A percentile compares a stretch with the other conserved stretches of the same genome.
These are phyloP conservation scores for Agapanthus africanus DNA, from an alignment of 106 monocot species.

Conservation along the genomic window DNA sequence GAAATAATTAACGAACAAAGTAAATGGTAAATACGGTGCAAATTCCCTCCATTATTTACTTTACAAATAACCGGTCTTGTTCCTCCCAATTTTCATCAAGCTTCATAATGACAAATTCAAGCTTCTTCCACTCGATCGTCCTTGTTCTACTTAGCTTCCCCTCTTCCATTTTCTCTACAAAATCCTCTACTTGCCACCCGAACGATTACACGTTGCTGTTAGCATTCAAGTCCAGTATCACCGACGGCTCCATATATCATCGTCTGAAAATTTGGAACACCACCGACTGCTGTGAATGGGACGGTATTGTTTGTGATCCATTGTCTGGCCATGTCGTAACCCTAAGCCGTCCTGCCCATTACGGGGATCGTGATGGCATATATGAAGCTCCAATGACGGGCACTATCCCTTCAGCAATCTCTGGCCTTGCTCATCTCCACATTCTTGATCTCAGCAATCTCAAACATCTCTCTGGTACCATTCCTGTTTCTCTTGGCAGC, in stretches of 20 bases:
- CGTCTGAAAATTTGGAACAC: background rate
- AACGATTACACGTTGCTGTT: background rate
- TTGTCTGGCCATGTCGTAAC: conserved; percentile 8
- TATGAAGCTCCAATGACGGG: conserved; percentile 18
- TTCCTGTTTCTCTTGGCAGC: conserved; percentile 7
- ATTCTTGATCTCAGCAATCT: background rate
- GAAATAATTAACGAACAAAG: no score
- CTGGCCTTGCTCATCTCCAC: conserved; percentile 30
- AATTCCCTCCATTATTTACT: no score
- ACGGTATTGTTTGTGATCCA: conserved; percentile 27
- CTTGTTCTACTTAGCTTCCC: no score
- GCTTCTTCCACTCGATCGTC: no score
- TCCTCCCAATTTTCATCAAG: no score
- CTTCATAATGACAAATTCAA: no score
- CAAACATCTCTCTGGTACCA: background rate
- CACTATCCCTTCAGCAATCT: conserved; percentile 26
- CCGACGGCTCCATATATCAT: background rate
- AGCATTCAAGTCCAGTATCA: background rate
- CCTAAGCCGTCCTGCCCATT: conserved; percentile 21
- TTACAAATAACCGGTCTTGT: no score
- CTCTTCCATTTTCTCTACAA: background rate
- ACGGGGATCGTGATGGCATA: background rate
- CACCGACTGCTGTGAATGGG: conserved; percentile 44
- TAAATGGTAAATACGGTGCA: no score
- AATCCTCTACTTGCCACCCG: background rate